Conservation (phyloP, 2,329 filamentous ascomycete genomes). For the Thelonectria blattea region DNA sequence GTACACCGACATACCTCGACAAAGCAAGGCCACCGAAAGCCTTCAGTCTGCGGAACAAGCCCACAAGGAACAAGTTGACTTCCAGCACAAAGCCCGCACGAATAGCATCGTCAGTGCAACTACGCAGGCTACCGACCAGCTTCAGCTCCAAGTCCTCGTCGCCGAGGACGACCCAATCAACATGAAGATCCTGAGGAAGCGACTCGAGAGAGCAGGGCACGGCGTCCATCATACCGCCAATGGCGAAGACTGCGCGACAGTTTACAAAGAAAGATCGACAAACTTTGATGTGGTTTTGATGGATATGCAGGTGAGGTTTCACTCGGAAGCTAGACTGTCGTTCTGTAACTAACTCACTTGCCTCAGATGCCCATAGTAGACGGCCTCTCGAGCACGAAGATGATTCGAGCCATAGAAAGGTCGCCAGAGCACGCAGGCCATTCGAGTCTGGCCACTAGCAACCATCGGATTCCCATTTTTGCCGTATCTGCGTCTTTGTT, state of each 20-base stretch:
- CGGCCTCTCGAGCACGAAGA: slow-evolving; percentile 79
- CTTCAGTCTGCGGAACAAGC: slow-evolving; percentile 51
- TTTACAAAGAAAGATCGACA: slow-evolving; percentile 67
- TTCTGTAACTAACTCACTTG: slow-evolving; percentile 1
- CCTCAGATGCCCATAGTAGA: slow-evolving; percentile 91
- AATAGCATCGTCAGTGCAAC: slow-evolving; percentile 35
- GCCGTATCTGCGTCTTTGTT: slow-evolving; percentile 84
- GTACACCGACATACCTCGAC: slow-evolving; percentile 43
- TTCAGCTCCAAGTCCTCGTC: slow-evolving; percentile 68
- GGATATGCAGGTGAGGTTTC: slow-evolving; percentile 79
- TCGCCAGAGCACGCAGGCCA: slow-evolving; percentile 52
- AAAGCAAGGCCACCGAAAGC: slow-evolving; percentile 39
- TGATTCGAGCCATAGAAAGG: slow-evolving; percentile 78
- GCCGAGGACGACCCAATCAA: slow-evolving; percentile 92
- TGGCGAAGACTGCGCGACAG: slow-evolving; percentile 80
- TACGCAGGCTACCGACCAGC: slow-evolving; percentile 28
- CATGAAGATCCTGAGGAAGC: slow-evolving; percentile 79
- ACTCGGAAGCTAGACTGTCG: not conserved
- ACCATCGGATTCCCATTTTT: slow-evolving; percentile 78
- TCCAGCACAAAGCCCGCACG: slow-evolving; percentile 16
- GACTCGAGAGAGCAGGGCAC: slow-evolving; percentile 79
- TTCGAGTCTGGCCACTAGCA: slow-evolving; percentile 63
- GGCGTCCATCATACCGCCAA: slow-evolving; percentile 76
- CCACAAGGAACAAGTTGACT: slow-evolving; percentile 23
- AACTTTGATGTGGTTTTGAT: slow-evolving; percentile 83